These are phyloP conservation scores for Neobulgaria alba DNA, from an alignment of 2,329 filamentous ascomycete genomes.

Conservation along the genomic window DNA sequence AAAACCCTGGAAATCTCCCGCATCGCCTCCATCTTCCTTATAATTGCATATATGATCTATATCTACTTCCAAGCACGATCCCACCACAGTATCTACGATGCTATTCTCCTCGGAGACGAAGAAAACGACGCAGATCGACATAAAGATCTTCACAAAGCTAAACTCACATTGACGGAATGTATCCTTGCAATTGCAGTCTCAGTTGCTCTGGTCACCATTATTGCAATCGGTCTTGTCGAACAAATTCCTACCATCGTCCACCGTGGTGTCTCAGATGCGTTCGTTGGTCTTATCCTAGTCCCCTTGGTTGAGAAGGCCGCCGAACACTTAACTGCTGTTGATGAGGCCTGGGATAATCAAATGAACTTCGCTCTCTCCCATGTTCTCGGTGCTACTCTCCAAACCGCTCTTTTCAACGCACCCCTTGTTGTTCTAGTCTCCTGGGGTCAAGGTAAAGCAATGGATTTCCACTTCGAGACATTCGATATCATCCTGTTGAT, in stretches of 20 bases:
- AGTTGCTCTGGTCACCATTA: conserved; percentile 61
- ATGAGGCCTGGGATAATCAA: conserved; percentile 76
- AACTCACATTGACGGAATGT: conserved; percentile 68
- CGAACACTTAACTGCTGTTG: conserved; percentile 74
- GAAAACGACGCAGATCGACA: conserved; percentile 55
- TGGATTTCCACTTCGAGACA: conserved; percentile 78
- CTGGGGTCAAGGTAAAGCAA: conserved; percentile 62
- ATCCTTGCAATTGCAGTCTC: conserved; percentile 55
- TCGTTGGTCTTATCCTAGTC: conserved; percentile 66
- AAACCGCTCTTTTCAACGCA: conserved; percentile 82
- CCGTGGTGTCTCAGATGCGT: conserved; percentile 44
- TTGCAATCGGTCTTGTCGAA: conserved; percentile 64
- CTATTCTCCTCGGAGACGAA: conserved; percentile 64
- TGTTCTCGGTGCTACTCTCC: conserved; percentile 62
- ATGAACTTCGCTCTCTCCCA: conserved; percentile 37
- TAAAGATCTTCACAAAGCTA: conserved; percentile 51
- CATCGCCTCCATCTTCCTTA: conserved; percentile 60
- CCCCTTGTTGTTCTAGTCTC: conserved; percentile 75
- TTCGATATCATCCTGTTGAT: conserved; percentile 83
- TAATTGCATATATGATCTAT: conserved; percentile 60
- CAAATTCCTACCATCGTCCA: conserved; percentile 59
- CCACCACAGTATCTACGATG: conserved; percentile 70
- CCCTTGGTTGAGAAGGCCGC: conserved; percentile 80
- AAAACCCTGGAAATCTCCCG: conserved; percentile 60
- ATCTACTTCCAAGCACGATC: conserved; percentile 66